Base-by-base conservation (phyloP, 73 alveolate genomes). In the Diophrys sp. region DNA sequence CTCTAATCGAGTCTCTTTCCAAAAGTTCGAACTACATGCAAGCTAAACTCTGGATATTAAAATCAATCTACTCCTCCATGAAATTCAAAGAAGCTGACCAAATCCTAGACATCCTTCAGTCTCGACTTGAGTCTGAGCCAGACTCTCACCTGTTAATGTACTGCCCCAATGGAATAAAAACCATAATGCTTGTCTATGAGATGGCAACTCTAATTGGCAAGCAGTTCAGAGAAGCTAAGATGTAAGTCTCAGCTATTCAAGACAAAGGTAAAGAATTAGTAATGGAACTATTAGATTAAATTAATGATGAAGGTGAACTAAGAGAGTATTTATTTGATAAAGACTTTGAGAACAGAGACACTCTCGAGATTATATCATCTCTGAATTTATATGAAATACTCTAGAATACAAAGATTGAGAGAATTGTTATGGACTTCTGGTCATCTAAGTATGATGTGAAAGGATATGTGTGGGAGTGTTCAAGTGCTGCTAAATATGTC, bases 341-440 rank as follows among this genome's bases (percentile, higher is more conserved):
- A 30, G 77, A 70, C 28, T 70, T 28, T 24, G 77, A 29, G 28
- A 70, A 70, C 24, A 70, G 77, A 70, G 77, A 70, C 24, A 23
- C 77, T 25, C 77, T 70, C 24, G 56, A 14, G 1, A 2, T 70
- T 25, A n/a, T 70, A 2, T 70, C 77, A 5, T 5, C 2, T 23
- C 28, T 23, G 26, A 8, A 28, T 70, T 23, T 70, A 5, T 11
- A 2, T 28, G 77, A 70, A 30, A 70, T 70, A 8, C 5, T 70
- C 56, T 5, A 70, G 26, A 70, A 70, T 29, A 70, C 14, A 28
- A 70, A 70, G 26, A 70, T 70, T n/a, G 77, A 70, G 5, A 70
- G 31, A 25, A 70, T 70, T 5, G 77, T 30, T 11, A 23, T 70
- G 55, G 77, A 70, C 25, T 30, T 70, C 28, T 70, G 77, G 77